Percentiles rank a stretch among this genome's conserved stretches.
phyloP scores from a whole-genome alignment of 345 rosid genomes.

The Salix viminalis region DNA sequence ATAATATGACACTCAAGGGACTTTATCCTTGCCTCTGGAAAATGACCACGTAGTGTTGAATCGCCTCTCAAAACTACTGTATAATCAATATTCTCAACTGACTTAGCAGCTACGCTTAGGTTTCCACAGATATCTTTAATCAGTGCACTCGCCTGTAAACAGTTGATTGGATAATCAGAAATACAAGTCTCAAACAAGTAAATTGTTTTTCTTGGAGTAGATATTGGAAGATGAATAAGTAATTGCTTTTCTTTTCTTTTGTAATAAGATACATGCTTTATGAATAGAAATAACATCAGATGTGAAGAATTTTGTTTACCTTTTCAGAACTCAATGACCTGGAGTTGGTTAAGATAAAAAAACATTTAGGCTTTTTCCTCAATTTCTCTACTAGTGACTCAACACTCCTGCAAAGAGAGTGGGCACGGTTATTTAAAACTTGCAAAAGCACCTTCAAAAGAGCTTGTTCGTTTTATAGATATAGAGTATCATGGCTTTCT shows the following conservation, averaged over 20 bases:
- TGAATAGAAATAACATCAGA: slow-evolving; percentile 1
- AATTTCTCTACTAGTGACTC: slow-evolving; percentile 72
- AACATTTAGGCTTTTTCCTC: slow-evolving; percentile 62
- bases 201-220: not conserved
- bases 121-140: slow-evolving; percentile 71
- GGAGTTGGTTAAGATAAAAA: slow-evolving; percentile 91
- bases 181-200: slow-evolving; percentile 8
- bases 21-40: slow-evolving; percentile 69
- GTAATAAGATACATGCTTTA: slow-evolving; percentile 3
- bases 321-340: slow-evolving; percentile 84
- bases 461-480: not conserved
- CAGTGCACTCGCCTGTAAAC: slow-evolving; percentile 64
- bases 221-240: not conserved
- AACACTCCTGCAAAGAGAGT: slow-evolving; percentile 51
- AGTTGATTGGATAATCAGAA: slow-evolving; percentile 17
- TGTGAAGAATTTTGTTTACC: slow-evolving; percentile 38
- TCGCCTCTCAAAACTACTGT: slow-evolving; percentile 93
- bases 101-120: slow-evolving; percentile 59
- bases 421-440: not conserved
- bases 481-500: not conserved
- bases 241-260: not conserved
- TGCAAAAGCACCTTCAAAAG: no score
- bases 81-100: slow-evolving; percentile 51
- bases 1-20: slow-evolving; percentile 1
- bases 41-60: slow-evolving; percentile 96